phyloP scores from a whole-genome alignment of 352 stramenopile species.

The Globisporangium cederbergense region DNA sequence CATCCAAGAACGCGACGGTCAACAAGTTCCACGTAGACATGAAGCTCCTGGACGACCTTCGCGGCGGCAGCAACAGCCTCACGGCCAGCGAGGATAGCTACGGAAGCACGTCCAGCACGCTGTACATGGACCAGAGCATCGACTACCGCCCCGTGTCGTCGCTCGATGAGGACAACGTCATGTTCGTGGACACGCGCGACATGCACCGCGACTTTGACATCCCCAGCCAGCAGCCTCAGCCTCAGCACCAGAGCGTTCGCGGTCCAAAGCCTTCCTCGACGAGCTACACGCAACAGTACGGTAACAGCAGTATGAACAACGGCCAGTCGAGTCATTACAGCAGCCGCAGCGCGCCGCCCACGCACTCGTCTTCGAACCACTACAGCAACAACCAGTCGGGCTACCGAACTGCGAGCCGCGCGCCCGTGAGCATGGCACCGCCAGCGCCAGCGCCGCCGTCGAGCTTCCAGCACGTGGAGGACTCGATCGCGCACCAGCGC shows the following conservation, averaged over 20 bases:
- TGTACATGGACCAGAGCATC: conserved; percentile 19
- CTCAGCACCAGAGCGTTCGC: background rate
- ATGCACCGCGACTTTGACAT: conserved; percentile 26
- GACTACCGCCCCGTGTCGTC: conserved; percentile 26
- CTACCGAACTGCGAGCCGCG: background rate
- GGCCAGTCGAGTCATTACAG: background rate
- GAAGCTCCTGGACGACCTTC: conserved; percentile 35
- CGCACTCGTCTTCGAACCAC: background rate
- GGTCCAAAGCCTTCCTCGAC: background rate
- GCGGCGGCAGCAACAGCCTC: conserved; percentile 14
- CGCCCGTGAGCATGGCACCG: too few relatives aligned
- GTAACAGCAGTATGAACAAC: background rate
- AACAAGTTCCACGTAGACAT: conserved; percentile 36
- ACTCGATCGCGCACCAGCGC: conserved; percentile 64
- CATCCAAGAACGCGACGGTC: background rate
- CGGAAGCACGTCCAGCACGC: conserved; percentile 15
- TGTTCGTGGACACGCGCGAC: conserved; percentile 36
- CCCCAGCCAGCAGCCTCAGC: background rate
- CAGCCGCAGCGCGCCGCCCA: conserved; percentile 1
- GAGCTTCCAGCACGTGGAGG: conserved; percentile 41
- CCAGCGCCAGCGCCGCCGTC: background rate
- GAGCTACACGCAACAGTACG: conserved; percentile 11
- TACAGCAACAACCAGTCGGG: conserved; percentile 1
- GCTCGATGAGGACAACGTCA: conserved; percentile 39
- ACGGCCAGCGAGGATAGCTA: conserved; percentile 49